A percentile compares a stretch with the other conserved stretches of the same genome.
Conservation (phyloP, 495 filamentous ascomycete species). For the Staphylotrichum longicolle region DNA sequence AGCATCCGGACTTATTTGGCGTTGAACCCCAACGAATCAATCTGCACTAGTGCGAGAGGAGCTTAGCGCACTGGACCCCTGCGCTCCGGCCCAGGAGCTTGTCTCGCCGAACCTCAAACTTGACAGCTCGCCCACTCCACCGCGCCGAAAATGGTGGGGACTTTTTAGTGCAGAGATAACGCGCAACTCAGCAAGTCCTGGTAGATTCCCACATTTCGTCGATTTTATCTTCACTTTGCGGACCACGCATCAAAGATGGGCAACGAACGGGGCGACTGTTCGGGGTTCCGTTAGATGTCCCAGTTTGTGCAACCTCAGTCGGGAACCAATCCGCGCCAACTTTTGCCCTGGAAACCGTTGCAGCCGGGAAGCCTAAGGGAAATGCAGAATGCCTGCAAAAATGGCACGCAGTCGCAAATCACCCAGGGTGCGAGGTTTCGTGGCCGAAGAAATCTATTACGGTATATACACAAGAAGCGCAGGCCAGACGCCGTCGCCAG, state of each 20-base stretch:
- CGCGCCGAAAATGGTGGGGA: not conserved
- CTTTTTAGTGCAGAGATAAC: conserved; percentile 2
- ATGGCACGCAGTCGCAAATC: not conserved
- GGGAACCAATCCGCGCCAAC: no score
- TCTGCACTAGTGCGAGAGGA: conserved; percentile 26
- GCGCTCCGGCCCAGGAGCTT: conserved; percentile 19
- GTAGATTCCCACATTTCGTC: no score
- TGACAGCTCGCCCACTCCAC: conserved; percentile 19
- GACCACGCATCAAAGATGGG: no score
- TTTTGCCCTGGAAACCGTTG: no score
- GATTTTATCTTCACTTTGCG: no score
- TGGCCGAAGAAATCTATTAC: conserved; percentile 6
- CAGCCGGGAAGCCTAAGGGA: no score
- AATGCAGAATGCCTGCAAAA: no score
- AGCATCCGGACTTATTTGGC: conserved; percentile 25
- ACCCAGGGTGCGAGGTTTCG: not conserved
- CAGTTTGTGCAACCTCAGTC: no score
- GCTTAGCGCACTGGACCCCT: conserved; percentile 27
- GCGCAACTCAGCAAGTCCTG: not conserved
- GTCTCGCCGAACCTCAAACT: conserved; percentile 11
- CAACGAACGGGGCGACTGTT: no score
- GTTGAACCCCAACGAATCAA: conserved; percentile 37
- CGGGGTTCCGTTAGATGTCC: no score
- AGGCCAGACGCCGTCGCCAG: not conserved
- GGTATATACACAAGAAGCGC: conserved; percentile 10